These are phyloP conservation scores for Citrullus amarus DNA, from an alignment of 306 rosid species.

Conservation along the genomic window DNA sequence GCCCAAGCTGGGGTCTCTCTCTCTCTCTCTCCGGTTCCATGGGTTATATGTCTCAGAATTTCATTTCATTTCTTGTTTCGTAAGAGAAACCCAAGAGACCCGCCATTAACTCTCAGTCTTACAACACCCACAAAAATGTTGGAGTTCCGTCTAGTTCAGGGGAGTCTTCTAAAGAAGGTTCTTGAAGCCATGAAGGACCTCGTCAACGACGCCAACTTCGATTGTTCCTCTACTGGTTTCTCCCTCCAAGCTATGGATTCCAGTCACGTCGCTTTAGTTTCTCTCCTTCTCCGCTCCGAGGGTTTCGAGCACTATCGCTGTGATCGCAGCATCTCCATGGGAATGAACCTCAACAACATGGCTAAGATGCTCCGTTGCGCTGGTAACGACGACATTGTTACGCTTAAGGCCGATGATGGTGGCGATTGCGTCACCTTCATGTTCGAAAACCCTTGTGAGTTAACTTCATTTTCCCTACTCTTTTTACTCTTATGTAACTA, in stretches of 20 bases:
- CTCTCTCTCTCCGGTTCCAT: not conserved
- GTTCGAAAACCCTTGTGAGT: constrained; percentile 56
- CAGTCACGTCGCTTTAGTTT: constrained; percentile 43
- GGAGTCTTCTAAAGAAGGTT: constrained; percentile 15
- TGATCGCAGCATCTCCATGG: constrained; percentile 54
- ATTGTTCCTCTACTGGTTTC: constrained; percentile 20
- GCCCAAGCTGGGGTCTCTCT: not conserved
- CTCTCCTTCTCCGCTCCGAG: constrained; percentile 49
- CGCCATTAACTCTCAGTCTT: constrained; percentile 21
- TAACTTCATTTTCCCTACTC: not conserved
- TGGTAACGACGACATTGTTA: constrained; percentile 47
- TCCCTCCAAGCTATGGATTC: constrained; percentile 70
- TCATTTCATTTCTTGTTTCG: not conserved
- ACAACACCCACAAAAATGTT: not conserved
- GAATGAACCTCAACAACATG: constrained; percentile 49
- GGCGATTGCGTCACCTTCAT: constrained; percentile 48
- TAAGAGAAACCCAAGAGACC: constrained; percentile 9
- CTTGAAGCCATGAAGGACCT: constrained; percentile 32
- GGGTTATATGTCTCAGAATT: not conserved
- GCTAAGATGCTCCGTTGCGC: constrained; percentile 55
- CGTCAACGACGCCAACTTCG: constrained; percentile 61
- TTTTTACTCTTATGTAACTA: not conserved
- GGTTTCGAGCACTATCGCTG: constrained; percentile 60
- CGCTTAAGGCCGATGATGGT: constrained; percentile 58
- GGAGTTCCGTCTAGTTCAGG: constrained; percentile 13